Evolutionary conservation across 441 rosid genomes (phyloP).

Genomic region (Theobroma grandiflorum): DNA sequence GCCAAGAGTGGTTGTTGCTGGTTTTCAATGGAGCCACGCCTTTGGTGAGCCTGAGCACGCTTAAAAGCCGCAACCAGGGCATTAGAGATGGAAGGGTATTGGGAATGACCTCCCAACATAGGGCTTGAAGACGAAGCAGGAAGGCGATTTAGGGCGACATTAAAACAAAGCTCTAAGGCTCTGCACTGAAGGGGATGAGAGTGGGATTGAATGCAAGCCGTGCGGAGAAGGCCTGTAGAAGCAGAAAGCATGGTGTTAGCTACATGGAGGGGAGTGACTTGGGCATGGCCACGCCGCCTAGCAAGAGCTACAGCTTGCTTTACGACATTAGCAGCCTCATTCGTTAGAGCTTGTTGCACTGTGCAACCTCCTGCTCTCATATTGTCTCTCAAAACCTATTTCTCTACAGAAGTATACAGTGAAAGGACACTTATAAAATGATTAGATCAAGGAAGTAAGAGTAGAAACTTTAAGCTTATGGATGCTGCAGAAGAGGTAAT

Average conservation of each 20-base stretch:
- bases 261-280: slow-evolving; percentile 82
- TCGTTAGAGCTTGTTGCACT: slow-evolving; percentile 72
- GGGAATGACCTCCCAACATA: slow-evolving; percentile 55
- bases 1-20: slow-evolving; percentile 73
- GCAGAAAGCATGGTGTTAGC: slow-evolving; percentile 74
- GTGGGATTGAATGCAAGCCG: slow-evolving; percentile 75
- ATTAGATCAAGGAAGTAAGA: slow-evolving; percentile 25
- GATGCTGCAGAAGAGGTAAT: slow-evolving; percentile 27
- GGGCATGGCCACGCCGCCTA: slow-evolving; percentile 74
- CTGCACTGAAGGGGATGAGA: slow-evolving; percentile 79
- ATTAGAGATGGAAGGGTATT: slow-evolving; percentile 68
- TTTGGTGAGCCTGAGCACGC: slow-evolving; percentile 83
- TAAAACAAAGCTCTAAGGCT: slow-evolving; percentile 82
- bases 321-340: slow-evolving; percentile 65
- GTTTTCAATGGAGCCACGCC: slow-evolving; percentile 75
- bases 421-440: slow-evolving; percentile 12
- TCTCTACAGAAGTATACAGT: not conserved
- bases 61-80: slow-evolving; percentile 81
- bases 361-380: slow-evolving; percentile 82
- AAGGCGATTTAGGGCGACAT: slow-evolving; percentile 79
- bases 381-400: slow-evolving; percentile 23
- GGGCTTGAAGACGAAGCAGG: slow-evolving; percentile 62
- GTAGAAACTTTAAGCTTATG: slow-evolving; percentile 33
- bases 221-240: slow-evolving; percentile 59
- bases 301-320: slow-evolving; percentile 73